A percentile compares a stretch with the other conserved stretches of the same genome.
These are phyloP conservation scores for Macrophomina tecta DNA, from an alignment of 2,329 filamentous ascomycete genomes.

Conservation along the genomic window DNA sequence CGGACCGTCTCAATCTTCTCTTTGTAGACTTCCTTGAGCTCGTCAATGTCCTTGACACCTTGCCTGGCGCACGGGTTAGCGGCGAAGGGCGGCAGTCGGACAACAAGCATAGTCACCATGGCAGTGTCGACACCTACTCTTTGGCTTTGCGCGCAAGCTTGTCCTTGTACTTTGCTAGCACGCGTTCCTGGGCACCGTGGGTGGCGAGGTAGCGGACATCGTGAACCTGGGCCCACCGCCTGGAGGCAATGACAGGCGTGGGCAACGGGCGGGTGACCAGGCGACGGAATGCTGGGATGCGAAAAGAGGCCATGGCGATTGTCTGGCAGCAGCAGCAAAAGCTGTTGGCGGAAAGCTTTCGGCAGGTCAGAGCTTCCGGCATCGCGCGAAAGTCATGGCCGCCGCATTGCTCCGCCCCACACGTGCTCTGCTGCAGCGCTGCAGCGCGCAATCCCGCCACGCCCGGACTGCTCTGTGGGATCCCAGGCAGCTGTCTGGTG, in stretches of 20 bases:
- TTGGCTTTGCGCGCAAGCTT: constrained; percentile 85
- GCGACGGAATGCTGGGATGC: constrained; percentile 24
- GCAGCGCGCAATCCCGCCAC: background rate
- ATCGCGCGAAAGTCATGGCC: constrained; percentile 4
- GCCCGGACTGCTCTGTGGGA: background rate
- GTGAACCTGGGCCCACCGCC: constrained; percentile 89
- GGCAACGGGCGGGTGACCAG: constrained; percentile 24
- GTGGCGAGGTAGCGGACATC: constrained; percentile 90
- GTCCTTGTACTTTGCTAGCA: constrained; percentile 84
- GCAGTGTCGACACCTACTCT: constrained; percentile 53
- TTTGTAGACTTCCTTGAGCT: constrained; percentile 81
- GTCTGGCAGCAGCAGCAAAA: background rate
- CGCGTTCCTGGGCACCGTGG: constrained; percentile 68
- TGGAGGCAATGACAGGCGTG: constrained; percentile 58
- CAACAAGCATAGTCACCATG: background rate
- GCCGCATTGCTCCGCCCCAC: background rate
- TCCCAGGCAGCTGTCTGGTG: background rate
- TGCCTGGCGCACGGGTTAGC: constrained; percentile 47
- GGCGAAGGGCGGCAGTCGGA: constrained; percentile 7
- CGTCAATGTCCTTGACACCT: constrained; percentile 72
- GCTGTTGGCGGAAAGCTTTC: background rate
- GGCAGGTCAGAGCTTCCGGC: constrained; percentile 21
- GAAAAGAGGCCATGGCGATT: constrained; percentile 23
- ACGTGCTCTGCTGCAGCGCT: background rate
- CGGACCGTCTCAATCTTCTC: constrained; percentile 79